Percentiles rank a stretch among this genome's conserved stretches.
phyloP scores from a whole-genome alignment of 1,284 basidiomycete species.

The Mycosarcoma maydis region DNA sequence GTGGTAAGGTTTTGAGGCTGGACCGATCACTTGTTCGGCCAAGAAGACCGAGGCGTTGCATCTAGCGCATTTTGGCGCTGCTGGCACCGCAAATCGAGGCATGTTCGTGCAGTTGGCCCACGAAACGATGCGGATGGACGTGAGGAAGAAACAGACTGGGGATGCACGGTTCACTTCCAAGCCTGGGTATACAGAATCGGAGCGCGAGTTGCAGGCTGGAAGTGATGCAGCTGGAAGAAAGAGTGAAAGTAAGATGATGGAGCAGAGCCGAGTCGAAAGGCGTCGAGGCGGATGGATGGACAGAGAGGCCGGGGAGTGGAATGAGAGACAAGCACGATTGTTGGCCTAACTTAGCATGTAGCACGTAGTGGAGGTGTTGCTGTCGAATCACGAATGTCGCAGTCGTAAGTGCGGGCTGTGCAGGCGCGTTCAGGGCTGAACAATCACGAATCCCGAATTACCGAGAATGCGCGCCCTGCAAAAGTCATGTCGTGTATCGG shows the following conservation, averaged over 20 bases:
- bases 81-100: slow-evolving; percentile 49
- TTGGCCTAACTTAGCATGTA: too few species aligned
- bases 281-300: neutral
- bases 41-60: slow-evolving; percentile 63
- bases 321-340: neutral
- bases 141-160: too few species aligned
- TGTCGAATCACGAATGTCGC: slow-evolving; percentile 13
- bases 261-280: too few species aligned
- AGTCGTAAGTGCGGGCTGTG: slow-evolving; percentile 9
- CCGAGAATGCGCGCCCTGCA: too few species aligned
- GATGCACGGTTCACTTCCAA: too few species aligned
- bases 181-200: too few species aligned
- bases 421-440: slow-evolving; percentile 2
- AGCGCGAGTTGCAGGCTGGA: too few species aligned
- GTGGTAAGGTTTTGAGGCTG: slow-evolving; percentile 62
- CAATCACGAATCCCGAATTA: slow-evolving; percentile 4
- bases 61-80: slow-evolving; percentile 63
- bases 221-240: too few species aligned
- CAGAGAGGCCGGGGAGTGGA: neutral
- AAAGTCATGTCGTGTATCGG: too few species aligned
- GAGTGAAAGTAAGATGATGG: too few species aligned
- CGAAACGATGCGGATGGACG: neutral
- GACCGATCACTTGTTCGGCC: slow-evolving; percentile 66
- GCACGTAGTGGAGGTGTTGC: slow-evolving; percentile 39
- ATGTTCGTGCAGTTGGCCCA: slow-evolving; percentile 31